Percentiles rank a stretch among this genome's conserved stretches.
Evolutionary conservation across 1,139 yeast species (phyloP).

Genomic region (Saccharomyces hybrid): DNA sequence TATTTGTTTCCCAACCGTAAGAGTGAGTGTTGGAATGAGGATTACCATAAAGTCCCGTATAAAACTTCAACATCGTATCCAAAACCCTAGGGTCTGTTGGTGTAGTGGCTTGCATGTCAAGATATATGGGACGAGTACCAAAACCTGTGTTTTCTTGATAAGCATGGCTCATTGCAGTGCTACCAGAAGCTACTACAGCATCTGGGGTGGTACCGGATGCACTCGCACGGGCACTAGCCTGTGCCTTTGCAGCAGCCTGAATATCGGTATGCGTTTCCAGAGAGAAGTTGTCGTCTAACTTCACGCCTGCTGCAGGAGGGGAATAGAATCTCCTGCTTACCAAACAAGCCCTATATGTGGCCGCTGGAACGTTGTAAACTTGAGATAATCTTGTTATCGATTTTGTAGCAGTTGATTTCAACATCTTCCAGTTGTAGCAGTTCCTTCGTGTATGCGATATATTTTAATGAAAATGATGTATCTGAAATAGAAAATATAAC

Average conservation of each 20-base stretch:
- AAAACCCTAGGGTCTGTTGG: slow-evolving; percentile 96
- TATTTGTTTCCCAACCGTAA: slow-evolving; percentile 99
- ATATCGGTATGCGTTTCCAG: slow-evolving; percentile 30
- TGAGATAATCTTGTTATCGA: slow-evolving; percentile 4
- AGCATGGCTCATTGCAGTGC: slow-evolving; percentile 32
- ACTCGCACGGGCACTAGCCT: slow-evolving; percentile 22
- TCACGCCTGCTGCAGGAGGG: slow-evolving; percentile 20
- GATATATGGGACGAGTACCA: slow-evolving; percentile 80
- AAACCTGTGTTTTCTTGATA: slow-evolving; percentile 33
- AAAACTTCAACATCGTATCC: slow-evolving; percentile 87
- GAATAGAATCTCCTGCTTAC: slow-evolving; percentile 10
- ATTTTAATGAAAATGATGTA: not conserved
- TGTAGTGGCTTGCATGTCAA: slow-evolving; percentile 96
- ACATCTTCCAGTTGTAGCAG: not conserved
- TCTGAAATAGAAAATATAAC: not conserved
- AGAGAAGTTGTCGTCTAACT: slow-evolving; percentile 20
- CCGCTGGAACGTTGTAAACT: not conserved
- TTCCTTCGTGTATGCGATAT: not conserved
- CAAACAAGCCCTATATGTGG: not conserved
- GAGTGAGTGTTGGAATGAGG: slow-evolving; percentile 96
- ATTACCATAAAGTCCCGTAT: slow-evolving; percentile 91
- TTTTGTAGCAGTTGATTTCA: slow-evolving; percentile 3
- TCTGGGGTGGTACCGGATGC: slow-evolving; percentile 10
- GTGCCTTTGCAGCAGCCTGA: slow-evolving; percentile 28
- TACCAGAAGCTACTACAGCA: slow-evolving; percentile 24